Percentiles rank a stretch among this genome's conserved stretches.
phyloP scores from a whole-genome alignment of 352 stramenopile species.

The Pythium periplocum region DNA sequence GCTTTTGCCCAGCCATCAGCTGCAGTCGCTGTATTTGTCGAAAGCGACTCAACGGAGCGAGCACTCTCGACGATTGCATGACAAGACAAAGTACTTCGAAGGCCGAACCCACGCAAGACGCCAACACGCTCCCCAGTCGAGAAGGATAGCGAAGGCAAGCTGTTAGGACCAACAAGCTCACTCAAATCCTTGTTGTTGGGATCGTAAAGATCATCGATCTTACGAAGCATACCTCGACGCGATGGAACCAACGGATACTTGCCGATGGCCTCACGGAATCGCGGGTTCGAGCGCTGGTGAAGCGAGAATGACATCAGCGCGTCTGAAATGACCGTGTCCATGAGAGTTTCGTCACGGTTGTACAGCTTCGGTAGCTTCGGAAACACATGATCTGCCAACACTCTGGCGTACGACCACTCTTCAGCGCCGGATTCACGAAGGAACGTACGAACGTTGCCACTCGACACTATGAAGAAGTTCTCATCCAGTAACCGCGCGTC shows the following conservation, averaged over 20 bases:
- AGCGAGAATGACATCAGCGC: constrained; percentile 41
- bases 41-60: constrained; percentile 50
- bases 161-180: constrained; percentile 59
- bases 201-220: constrained; percentile 58
- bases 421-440: constrained; percentile 42
- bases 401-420: constrained; percentile 46
- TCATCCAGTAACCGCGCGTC: constrained; percentile 43
- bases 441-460: constrained; percentile 32
- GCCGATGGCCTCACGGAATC: constrained; percentile 43
- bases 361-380: constrained; percentile 36
- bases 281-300: constrained; percentile 43
- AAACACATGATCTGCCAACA: constrained; percentile 62
- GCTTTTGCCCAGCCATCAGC: constrained; percentile 36
- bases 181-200: constrained; percentile 58
- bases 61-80: constrained; percentile 71
- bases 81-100: constrained; percentile 57
- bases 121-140: constrained; percentile 38
- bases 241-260: constrained; percentile 47
- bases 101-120: constrained; percentile 45
- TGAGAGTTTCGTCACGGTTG: constrained; percentile 22
- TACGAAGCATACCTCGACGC: constrained; percentile 39
- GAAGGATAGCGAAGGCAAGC: constrained; percentile 48
- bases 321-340: constrained; percentile 44
- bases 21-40: constrained; percentile 2
- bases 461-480: constrained; percentile 41